These are phyloP conservation scores for Exophiala sp. DNA, from an alignment of 2,329 filamentous ascomycete species.

Conservation along the genomic window DNA sequence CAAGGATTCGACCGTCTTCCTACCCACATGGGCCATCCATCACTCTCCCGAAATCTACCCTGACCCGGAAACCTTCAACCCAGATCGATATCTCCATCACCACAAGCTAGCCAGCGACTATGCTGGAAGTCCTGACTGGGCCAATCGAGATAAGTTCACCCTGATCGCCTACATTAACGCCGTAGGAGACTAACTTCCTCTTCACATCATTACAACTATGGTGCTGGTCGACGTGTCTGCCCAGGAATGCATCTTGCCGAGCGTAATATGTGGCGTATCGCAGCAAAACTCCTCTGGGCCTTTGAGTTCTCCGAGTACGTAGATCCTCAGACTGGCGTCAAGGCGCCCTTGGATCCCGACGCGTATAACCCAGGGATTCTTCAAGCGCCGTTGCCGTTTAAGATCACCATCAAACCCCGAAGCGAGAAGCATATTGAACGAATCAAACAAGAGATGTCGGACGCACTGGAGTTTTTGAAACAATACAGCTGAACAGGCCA, in stretches of 20 bases:
- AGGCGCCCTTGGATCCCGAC: background rate
- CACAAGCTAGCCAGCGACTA: background rate
- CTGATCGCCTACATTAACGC: too few species aligned
- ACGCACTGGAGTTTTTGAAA: constrained; percentile 1
- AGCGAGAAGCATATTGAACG: background rate
- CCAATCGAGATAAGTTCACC: too few species aligned
- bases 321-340: constrained; percentile 1
- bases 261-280: constrained; percentile 18
- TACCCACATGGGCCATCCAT: constrained; percentile 43
- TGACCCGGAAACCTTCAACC: constrained; percentile 38
- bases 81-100: constrained; percentile 24
- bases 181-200: too few species aligned
- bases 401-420: constrained; percentile 29
- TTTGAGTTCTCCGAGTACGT: constrained; percentile 10
- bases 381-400: background rate
- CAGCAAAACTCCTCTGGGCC: constrained; percentile 29
- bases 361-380: constrained; percentile 4
- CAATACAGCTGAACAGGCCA: constrained; percentile 2
- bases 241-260: constrained; percentile 31
- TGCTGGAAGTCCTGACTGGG: background rate
- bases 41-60: constrained; percentile 39
- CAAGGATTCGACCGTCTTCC: constrained; percentile 43
- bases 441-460: background rate
- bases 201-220: constrained; percentile 4
- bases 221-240: constrained; percentile 29